Conservation (phyloP, 768 basidiomycete genomes). For the Exsudoporus frostii region DNA sequence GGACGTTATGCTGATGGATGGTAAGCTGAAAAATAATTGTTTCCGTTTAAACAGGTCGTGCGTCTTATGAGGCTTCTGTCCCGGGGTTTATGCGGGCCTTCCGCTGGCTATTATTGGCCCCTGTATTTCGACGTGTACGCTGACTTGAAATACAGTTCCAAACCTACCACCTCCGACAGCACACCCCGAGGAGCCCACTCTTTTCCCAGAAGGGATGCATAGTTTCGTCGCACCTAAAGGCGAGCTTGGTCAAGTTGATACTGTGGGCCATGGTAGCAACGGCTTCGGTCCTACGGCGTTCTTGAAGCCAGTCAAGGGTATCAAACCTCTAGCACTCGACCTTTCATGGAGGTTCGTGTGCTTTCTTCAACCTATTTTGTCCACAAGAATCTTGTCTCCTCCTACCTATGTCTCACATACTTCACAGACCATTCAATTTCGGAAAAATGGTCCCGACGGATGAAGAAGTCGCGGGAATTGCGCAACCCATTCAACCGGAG, state of each 20-base stretch:
- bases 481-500: constrained; percentile 8
- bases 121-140: constrained; percentile 12
- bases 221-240: constrained; percentile 28
- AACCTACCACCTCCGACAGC: constrained; percentile 50
- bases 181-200: constrained; percentile 33
- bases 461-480: constrained; percentile 28
- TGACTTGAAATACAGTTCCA: constrained; percentile 46
- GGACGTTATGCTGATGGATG: constrained; percentile 53
- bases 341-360: constrained; percentile 64
- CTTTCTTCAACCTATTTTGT: background rate
- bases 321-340: constrained; percentile 54
- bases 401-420: constrained; percentile 1
- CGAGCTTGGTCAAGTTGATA: background rate
- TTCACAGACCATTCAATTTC: constrained; percentile 47
- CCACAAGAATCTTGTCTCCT: background rate
- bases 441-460: constrained; percentile 32
- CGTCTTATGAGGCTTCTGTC: constrained; percentile 8
- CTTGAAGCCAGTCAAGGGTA: constrained; percentile 56
- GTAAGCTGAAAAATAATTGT: constrained; percentile 34
- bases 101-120: constrained; percentile 17
- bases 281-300: constrained; percentile 13
- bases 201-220: constrained; percentile 33
- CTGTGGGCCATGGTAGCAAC: background rate
- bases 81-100: constrained; percentile 25
- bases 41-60: constrained; percentile 12